phyloP scores from a whole-genome alignment of 129 eudicot species.

The Lactuca sativa region DNA sequence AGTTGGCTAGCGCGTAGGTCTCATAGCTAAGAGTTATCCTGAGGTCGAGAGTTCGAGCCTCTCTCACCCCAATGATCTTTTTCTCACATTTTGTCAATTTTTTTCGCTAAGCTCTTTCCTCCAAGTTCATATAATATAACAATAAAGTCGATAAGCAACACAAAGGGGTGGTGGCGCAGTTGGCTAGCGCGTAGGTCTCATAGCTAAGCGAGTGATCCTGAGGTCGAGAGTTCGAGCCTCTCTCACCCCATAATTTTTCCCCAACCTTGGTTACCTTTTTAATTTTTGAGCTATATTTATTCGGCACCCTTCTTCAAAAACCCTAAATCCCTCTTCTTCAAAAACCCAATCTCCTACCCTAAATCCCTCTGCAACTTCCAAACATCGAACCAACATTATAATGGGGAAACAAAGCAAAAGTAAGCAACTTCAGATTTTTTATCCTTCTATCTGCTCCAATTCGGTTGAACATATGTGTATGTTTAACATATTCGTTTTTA shows the following conservation, averaged over 20 bases:
- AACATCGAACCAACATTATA: neutral
- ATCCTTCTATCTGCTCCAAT: neutral
- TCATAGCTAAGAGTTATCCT: constrained; percentile 84
- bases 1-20: constrained; percentile 99
- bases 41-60: constrained; percentile 99
- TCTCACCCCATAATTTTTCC: constrained; percentile 38
- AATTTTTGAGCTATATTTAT: no score
- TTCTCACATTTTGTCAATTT: no score
- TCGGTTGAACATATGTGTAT: neutral
- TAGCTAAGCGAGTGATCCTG: constrained; percentile 76
- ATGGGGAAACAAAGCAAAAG: constrained; percentile 96
- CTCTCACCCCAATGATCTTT: constrained; percentile 68
- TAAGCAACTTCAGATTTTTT: constrained; percentile 24
- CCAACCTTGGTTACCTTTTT: no score
- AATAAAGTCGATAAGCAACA: no score
- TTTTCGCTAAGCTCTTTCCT: no score
- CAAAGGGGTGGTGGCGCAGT: constrained; percentile 89
- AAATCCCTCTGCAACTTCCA: constrained; percentile 13
- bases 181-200: constrained; percentile 99
- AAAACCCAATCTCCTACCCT: constrained; percentile 36
- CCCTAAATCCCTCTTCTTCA: constrained; percentile 37
- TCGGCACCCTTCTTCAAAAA: constrained; percentile 3
- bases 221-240: constrained; percentile 78
- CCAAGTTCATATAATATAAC: no score
- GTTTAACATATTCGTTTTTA: neutral